Evolutionary conservation across 306 rosid genomes (phyloP), one percentile per base, ranked within the genome.

Genomic region (Macrotyloma uniflorum): DNA sequence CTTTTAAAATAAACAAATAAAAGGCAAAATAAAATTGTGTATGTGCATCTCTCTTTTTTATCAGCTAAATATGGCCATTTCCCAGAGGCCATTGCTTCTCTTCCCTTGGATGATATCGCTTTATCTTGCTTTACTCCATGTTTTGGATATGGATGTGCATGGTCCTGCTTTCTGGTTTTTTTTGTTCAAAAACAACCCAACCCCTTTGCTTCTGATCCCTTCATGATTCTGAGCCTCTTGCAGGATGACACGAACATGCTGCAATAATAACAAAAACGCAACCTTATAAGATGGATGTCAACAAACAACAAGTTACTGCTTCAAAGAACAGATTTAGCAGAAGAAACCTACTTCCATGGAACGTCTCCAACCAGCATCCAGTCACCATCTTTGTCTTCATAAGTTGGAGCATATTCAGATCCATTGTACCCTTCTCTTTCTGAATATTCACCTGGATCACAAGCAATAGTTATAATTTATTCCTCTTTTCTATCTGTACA

Each of bases 311-410:
- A 32, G 12, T 8, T 54, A 1, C 43, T 24, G 6, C 35, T 45
- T 47, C n/a, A 63, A 72, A 24, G 15, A 63, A 51, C 22, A 70
- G 36, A 24, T 26, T 24, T 30, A 35, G 9, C 13, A 8, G 49
- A 18, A 4, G 10, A 62, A 64, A 87, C 97, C 82, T 85, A 88
- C 93, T 86, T 28, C 97, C 98, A 91, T 70, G 98, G 97, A 75
- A 93, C 98, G 67, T 93, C 98, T 88, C 98, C 98, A 72, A 90
- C 95, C 10, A 93, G 84, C 98, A 91, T 93, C 97, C 98, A 93
- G 38, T 93, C 98, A 49, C 97, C 97, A 65, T 93, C 98, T 36
- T 88, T 93, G 55, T 93, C 98, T 79, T 93, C 93, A 35, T 93
- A 93, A 54, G 95, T 91, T 8, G 90, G 98, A 78, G 86, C 93